Conservation (phyloP, 2,329 filamentous ascomycete genomes). For the Penicillium sp. region DNA sequence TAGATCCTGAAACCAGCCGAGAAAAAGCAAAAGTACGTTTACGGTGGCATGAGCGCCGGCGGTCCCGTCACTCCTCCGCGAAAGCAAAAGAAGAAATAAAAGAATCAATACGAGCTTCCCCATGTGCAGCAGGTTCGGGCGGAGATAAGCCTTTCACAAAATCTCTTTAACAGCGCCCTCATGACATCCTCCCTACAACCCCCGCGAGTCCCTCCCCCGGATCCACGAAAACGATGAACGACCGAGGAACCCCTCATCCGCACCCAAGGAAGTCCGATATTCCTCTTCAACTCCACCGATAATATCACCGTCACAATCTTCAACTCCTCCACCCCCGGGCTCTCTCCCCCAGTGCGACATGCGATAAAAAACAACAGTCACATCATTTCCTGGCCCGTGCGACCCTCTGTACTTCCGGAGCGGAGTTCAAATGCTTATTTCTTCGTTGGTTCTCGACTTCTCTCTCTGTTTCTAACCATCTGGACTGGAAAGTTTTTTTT, state of each 20-base stretch:
- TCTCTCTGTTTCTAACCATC: constrained; percentile 23
- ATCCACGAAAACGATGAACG: constrained; percentile 29
- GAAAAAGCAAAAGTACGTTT: constrained; percentile 99
- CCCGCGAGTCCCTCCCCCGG: constrained; percentile 18
- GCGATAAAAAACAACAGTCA: constrained; percentile 16
- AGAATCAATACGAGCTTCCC: constrained; percentile 68
- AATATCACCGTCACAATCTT: constrained; percentile 13
- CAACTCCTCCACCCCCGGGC: constrained; percentile 8
- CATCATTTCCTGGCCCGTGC: constrained; percentile 19
- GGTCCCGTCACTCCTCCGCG: constrained; percentile 68
- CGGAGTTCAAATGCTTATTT: constrained; percentile 15
- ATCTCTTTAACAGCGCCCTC: constrained; percentile 28
- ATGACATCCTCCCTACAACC: constrained; percentile 27
- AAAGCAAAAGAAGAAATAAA: constrained; percentile 69
- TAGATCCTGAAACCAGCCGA: constrained; percentile 99
- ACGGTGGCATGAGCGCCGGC: constrained; percentile 68
- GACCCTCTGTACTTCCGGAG: constrained; percentile 20
- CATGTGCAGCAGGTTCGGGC: constrained; percentile 86
- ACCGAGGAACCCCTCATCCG: constrained; percentile 22
- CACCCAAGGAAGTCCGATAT: constrained; percentile 18
- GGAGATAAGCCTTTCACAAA: constrained; percentile 65
- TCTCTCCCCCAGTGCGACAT: constrained; percentile 18
- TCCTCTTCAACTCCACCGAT: constrained; percentile 13
- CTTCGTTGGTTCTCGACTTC: constrained; percentile 11
- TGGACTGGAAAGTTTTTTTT: constrained; percentile 21